phyloP scores from a whole-genome alignment of 306 rosid genomes.

The Sphenostylis stenocarpa region DNA sequence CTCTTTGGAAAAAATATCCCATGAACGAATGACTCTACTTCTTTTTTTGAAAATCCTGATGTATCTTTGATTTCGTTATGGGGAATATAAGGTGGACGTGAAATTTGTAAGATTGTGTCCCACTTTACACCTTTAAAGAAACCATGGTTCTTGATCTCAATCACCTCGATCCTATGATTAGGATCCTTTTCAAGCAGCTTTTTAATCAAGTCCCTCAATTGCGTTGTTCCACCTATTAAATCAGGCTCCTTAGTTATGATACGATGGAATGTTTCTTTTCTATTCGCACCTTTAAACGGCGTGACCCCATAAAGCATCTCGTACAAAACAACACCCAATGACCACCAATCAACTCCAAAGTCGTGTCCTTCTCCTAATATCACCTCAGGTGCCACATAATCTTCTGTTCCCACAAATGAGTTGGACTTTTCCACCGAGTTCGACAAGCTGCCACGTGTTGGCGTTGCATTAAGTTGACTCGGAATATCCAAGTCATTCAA shows the following conservation, averaged over 20 bases:
- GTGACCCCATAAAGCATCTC: conserved; percentile 79
- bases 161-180: conserved; percentile 52
- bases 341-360: conserved; percentile 95
- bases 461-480: not conserved
- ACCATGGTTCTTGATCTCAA: conserved; percentile 66
- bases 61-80: conserved; percentile 36
- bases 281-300: conserved; percentile 64
- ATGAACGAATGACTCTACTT: conserved; percentile 64
- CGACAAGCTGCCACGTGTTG: conserved; percentile 14
- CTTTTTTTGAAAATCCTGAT: conserved; percentile 31
- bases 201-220: conserved; percentile 58
- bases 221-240: conserved; percentile 52
- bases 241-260: conserved; percentile 50
- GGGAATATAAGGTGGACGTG: conserved; percentile 81
- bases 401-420: conserved; percentile 96
- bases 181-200: conserved; percentile 69
- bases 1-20: conserved; percentile 46
- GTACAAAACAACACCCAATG: conserved; percentile 68
- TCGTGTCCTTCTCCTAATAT: conserved; percentile 69
- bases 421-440: conserved; percentile 70
- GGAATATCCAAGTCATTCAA: conserved; percentile 25
- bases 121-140: conserved; percentile 61
- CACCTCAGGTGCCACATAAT: conserved; percentile 92
- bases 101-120: conserved; percentile 52
- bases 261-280: conserved; percentile 75